Percentiles rank a stretch among this genome's conserved stretches.
Conservation (phyloP, 805 yeast species). For the Candida pseudofarinosa region DNA sequence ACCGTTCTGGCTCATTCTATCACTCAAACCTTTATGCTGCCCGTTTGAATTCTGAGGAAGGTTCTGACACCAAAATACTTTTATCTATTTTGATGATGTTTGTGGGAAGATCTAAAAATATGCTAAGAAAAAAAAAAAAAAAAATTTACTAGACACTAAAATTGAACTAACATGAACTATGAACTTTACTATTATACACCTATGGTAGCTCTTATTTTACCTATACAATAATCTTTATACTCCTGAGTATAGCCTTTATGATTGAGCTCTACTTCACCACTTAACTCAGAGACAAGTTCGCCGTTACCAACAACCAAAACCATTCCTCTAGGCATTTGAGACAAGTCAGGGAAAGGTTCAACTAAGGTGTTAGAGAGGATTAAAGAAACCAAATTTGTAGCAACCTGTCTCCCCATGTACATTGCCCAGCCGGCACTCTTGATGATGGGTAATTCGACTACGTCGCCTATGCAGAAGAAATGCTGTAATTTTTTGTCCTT, state of each 20-base stretch:
- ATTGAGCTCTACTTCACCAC: constrained; percentile 31
- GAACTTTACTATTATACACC: constrained; percentile 2
- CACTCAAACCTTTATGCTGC: not conserved
- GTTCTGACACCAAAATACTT: not conserved
- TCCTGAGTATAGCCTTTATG: constrained; percentile 30
- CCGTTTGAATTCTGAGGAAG: not conserved
- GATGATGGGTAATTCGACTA: constrained; percentile 36
- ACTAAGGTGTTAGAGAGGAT: constrained; percentile 26
- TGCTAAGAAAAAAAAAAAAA: not conserved
- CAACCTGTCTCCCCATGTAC: constrained; percentile 37
- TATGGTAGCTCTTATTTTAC: constrained; percentile 34
- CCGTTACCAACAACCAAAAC: constrained; percentile 38
- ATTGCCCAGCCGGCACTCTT: constrained; percentile 46
- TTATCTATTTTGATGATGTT: not conserved
- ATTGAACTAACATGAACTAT: not conserved
- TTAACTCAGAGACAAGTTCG: constrained; percentile 33
- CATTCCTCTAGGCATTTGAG: constrained; percentile 37
- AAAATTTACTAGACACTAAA: not conserved
- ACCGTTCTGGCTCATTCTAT: constrained; percentile 4
- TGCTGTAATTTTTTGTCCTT: constrained; percentile 15
- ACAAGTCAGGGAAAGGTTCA: constrained; percentile 31
- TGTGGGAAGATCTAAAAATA: not conserved
- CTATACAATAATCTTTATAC: constrained; percentile 40
- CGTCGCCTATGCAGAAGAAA: constrained; percentile 36
- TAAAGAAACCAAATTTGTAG: constrained; percentile 30